phyloP scores from a whole-genome alignment of 768 basidiomycete species.

The Suillus americanus region DNA sequence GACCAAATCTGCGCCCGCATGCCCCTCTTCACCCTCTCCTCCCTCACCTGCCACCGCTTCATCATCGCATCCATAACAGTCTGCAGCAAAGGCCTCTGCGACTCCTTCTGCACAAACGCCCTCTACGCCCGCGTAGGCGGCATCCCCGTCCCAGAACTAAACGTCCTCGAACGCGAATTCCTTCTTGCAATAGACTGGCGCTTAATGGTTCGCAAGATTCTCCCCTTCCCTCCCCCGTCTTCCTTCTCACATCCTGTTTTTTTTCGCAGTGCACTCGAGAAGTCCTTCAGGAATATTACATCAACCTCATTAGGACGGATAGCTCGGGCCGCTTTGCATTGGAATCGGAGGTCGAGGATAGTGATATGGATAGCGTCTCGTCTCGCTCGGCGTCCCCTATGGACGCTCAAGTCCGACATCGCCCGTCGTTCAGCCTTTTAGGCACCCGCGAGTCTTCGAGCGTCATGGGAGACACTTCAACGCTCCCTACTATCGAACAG shows the following conservation, averaged over 20 bases:
- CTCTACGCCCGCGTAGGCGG: slow-evolving; percentile 97
- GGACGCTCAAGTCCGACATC: slow-evolving; percentile 23
- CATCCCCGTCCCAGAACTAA: slow-evolving; percentile 87
- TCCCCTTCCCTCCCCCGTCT: slow-evolving; percentile 8
- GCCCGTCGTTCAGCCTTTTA: slow-evolving; percentile 28
- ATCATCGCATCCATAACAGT: slow-evolving; percentile 92
- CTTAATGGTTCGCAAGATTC: slow-evolving; percentile 69
- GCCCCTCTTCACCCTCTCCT: slow-evolving; percentile 89
- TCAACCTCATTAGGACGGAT: slow-evolving; percentile 88
- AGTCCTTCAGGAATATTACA: slow-evolving; percentile 89
- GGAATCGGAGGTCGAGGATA: slow-evolving; percentile 43
- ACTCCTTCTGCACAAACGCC: slow-evolving; percentile 92
- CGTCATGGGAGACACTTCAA: slow-evolving; percentile 37
- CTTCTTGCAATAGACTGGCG: slow-evolving; percentile 91
- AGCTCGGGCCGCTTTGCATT: slow-evolving; percentile 59
- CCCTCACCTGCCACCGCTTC: slow-evolving; percentile 97
- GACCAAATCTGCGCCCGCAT: slow-evolving; percentile 89
- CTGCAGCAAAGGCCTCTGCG: slow-evolving; percentile 92
- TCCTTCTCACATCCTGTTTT: slow-evolving; percentile 14
- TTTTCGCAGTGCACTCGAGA: slow-evolving; percentile 81
- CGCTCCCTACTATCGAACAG: slow-evolving; percentile 71
- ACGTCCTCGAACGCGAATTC: slow-evolving; percentile 93
- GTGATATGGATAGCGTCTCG: slow-evolving; percentile 50
- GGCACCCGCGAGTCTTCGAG: slow-evolving; percentile 36
- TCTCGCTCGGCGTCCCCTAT: slow-evolving; percentile 55